Conservation (phyloP, 495 filamentous ascomycete species). For the Penicillium cataractarum region DNA sequence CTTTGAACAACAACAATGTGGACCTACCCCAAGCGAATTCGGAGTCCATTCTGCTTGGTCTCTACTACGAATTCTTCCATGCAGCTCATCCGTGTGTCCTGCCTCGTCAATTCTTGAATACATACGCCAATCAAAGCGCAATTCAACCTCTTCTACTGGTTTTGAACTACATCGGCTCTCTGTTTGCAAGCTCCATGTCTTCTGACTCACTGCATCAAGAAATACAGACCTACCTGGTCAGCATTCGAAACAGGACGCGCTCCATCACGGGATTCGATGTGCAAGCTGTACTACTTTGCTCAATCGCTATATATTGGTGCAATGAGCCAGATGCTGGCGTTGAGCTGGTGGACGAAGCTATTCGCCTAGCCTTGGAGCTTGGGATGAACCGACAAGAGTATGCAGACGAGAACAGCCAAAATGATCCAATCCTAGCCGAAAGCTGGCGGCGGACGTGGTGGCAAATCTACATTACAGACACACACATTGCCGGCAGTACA, state of each 20-base stretch:
- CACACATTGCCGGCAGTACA: constrained; percentile 29
- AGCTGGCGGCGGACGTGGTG: constrained; percentile 39
- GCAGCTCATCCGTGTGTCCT: constrained; percentile 28
- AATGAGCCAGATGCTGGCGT: constrained; percentile 22
- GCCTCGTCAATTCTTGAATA: constrained; percentile 18
- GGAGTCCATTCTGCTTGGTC: not conserved
- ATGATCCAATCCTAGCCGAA: constrained; percentile 16
- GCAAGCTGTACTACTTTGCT: constrained; percentile 28
- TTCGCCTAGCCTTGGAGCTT: not conserved
- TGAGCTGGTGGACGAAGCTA: constrained; percentile 18
- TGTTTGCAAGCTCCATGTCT: not conserved
- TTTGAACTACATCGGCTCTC: not conserved
- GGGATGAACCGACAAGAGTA: constrained; percentile 1
- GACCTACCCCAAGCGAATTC: not conserved
- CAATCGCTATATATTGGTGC: constrained; percentile 30
- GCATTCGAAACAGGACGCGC: not conserved
- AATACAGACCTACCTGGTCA: not conserved
- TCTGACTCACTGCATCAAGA: not conserved
- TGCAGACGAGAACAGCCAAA: not conserved
- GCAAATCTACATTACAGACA: constrained; percentile 33
- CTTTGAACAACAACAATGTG: not conserved
- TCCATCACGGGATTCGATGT: constrained; percentile 23
- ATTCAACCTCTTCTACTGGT: not conserved
- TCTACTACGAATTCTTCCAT: constrained; percentile 26
- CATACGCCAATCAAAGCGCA: constrained; percentile 2